Percentiles rank a stretch among this genome's conserved stretches.
Evolutionary conservation across 1,139 yeast species (phyloP).

Genomic region (Nadsonia commutata): DNA sequence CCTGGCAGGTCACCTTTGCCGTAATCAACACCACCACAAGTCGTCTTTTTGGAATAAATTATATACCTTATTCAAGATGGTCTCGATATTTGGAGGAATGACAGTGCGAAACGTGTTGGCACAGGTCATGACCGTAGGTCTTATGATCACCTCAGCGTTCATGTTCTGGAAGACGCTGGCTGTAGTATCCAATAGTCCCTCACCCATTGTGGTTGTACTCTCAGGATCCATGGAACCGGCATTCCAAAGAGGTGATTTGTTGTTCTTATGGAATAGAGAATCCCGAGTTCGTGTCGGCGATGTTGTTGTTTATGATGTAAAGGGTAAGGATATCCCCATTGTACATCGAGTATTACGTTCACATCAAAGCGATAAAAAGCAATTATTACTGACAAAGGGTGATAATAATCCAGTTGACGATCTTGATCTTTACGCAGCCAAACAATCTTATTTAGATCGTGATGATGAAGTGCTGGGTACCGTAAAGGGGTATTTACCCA

Average conservation of each 20-base stretch:
- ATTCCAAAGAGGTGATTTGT: constrained; percentile 91
- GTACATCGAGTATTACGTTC: constrained; percentile 90
- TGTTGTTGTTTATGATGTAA: constrained; percentile 83
- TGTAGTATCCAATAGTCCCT: constrained; percentile 64
- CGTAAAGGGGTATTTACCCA: constrained; percentile 86
- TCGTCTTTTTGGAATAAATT: too few species aligned
- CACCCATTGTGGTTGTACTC: constrained; percentile 91
- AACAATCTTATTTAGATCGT: constrained; percentile 63
- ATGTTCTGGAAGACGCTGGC: constrained; percentile 84
- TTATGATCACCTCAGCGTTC: constrained; percentile 77
- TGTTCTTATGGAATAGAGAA: constrained; percentile 82
- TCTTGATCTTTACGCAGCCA: constrained; percentile 65
- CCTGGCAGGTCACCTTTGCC: too few species aligned
- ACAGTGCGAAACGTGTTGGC: constrained; percentile 23
- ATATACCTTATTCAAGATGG: too few species aligned
- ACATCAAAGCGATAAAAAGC: constrained; percentile 41
- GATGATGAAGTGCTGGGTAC: constrained; percentile 72
- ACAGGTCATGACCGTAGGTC: constrained; percentile 55
- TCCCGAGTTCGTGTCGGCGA: constrained; percentile 68
- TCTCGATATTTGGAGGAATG: constrained; percentile 6
- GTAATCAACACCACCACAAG: too few species aligned
- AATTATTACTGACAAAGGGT: constrained; percentile 80
- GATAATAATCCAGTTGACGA: constrained; percentile 93
- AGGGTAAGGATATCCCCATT: constrained; percentile 73
- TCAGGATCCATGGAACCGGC: constrained; percentile 99